Evolutionary conservation across 345 rosid genomes (phyloP).

Genomic region (Ceriops tagal): DNA sequence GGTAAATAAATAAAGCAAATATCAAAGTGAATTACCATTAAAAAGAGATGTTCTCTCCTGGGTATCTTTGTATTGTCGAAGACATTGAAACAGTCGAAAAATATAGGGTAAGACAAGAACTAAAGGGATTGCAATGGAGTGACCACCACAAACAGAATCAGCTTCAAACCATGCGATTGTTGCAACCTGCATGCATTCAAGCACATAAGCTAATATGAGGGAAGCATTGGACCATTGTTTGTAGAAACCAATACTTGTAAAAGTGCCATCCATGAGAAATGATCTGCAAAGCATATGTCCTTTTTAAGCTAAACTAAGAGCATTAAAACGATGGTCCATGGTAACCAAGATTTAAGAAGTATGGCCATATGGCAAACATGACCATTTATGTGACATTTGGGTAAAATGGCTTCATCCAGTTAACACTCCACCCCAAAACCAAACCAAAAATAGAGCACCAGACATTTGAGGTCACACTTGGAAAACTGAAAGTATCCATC

Average conservation of each 20-base stretch:
- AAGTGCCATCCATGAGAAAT: not conserved
- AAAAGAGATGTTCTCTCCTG: constrained; percentile 66
- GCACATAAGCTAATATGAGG: constrained; percentile 14
- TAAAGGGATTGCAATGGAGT: constrained; percentile 86
- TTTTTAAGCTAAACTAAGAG: not conserved
- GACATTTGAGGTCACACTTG: too few relatives aligned
- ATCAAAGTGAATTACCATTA: constrained; percentile 51
- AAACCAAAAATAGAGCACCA: too few relatives aligned
- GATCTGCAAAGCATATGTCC: not conserved
- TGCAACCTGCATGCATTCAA: constrained; percentile 63
- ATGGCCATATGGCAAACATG: not conserved
- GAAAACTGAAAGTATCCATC: too few relatives aligned
- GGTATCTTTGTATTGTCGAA: constrained; percentile 87
- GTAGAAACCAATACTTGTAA: too few relatives aligned
- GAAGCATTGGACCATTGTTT: not conserved
- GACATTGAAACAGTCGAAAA: constrained; percentile 86
- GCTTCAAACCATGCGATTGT: constrained; percentile 99
- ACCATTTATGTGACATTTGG: not conserved
- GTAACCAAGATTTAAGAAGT: not conserved
- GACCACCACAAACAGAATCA: constrained; percentile 95
- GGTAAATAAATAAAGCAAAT: not conserved
- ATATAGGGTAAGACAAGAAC: constrained; percentile 90
- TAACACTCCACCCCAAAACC: not conserved
- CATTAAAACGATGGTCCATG: not conserved
- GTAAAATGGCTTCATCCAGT: too few relatives aligned